phyloP scores from a whole-genome alignment of 1,139 yeast genomes.

The Hanseniaspora sp. region DNA sequence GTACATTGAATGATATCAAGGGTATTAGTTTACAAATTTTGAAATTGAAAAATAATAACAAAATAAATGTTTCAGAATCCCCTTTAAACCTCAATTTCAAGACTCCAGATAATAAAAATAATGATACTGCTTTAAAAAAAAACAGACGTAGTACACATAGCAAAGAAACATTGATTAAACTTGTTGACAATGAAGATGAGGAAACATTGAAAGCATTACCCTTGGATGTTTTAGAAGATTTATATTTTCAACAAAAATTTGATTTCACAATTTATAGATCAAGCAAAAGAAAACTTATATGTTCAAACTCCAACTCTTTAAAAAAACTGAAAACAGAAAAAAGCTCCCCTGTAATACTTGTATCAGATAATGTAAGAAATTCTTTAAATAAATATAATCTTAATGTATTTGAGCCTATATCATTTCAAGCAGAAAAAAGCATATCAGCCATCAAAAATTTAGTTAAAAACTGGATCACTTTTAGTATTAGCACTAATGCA shows the following conservation, averaged over 20 bases:
- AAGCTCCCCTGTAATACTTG: constrained; percentile 8
- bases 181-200: constrained; percentile 39
- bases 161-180: constrained; percentile 19
- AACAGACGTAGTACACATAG: constrained; percentile 16
- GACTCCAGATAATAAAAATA: constrained; percentile 2
- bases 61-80: not conserved
- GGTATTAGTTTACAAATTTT: constrained; percentile 8
- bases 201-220: constrained; percentile 48
- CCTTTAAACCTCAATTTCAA: not conserved
- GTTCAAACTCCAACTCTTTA: constrained; percentile 24
- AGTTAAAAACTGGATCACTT: constrained; percentile 41
- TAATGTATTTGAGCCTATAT: constrained; percentile 29
- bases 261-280: constrained; percentile 33
- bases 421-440: constrained; percentile 32
- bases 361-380: constrained; percentile 15
- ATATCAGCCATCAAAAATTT: constrained; percentile 33
- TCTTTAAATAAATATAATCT: constrained; percentile 23
- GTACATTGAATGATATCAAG: not conserved
- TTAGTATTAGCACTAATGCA: constrained; percentile 31
- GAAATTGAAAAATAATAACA: not conserved
- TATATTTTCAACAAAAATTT: constrained; percentile 9
- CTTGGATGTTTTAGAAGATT: constrained; percentile 39
- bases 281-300: constrained; percentile 28
- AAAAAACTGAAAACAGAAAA: constrained; percentile 20
- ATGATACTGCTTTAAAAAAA: not conserved